Evolutionary conservation across 148 eudicot species (phyloP).

Genomic region (Amaranthus cruentus): DNA sequence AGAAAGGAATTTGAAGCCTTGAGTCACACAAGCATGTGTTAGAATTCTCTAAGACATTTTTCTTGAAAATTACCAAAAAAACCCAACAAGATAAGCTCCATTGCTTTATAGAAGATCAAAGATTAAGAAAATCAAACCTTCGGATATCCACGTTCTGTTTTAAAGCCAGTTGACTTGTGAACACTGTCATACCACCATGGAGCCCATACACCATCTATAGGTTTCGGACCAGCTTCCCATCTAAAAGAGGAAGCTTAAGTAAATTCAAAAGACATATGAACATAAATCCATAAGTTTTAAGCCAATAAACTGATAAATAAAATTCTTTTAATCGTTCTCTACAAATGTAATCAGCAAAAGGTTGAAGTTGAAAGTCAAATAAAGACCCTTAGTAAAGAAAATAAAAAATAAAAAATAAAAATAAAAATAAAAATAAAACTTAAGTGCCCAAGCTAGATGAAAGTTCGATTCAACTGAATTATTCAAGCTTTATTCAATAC

Average conservation of each 20-base stretch:
- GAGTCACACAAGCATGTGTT: neutral
- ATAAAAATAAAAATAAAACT: no score
- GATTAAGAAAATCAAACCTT: conserved; percentile 39
- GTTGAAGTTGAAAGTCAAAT: neutral
- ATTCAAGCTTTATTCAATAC: neutral
- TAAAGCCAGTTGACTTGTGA: conserved; percentile 75
- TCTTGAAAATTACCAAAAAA: neutral
- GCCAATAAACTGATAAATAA: neutral
- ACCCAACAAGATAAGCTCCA: neutral
- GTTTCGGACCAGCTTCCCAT: conserved; percentile 92
- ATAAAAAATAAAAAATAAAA: neutral
- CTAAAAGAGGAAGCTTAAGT: conserved; percentile 23
- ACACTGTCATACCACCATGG: conserved; percentile 91
- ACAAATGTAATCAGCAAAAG: neutral
- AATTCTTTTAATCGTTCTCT: no score
- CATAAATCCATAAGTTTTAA: conserved; percentile 8
- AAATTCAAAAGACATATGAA: neutral
- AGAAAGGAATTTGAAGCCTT: neutral
- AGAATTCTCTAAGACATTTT: neutral
- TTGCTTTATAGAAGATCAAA: neutral
- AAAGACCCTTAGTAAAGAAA: neutral
- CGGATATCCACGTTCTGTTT: conserved; percentile 49
- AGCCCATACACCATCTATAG: conserved; percentile 88
- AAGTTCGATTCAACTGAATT: neutral
- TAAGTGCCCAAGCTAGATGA: neutral